Conservation (phyloP, 352 stramenopile species). For the Pseudoperonospora humuli region DNA sequence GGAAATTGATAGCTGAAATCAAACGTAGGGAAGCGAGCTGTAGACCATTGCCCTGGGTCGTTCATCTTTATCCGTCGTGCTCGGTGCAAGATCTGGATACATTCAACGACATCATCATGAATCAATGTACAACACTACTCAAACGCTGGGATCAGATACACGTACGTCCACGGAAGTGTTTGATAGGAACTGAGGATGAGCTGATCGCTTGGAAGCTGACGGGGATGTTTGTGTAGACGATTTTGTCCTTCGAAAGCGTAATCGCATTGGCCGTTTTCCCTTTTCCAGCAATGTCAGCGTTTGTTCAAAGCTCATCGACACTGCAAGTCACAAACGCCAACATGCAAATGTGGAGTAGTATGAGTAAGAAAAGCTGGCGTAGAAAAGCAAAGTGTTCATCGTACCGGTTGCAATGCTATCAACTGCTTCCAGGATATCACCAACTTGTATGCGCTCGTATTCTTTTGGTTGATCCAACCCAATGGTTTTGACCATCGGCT, state of each 20-base stretch:
- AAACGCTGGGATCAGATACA: not conserved
- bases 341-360: not conserved
- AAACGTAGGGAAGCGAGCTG: constrained; percentile 46
- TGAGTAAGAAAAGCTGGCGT: not conserved
- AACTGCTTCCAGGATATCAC: constrained; percentile 64
- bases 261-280: constrained; percentile 46
- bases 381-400: not conserved
- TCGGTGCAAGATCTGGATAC: constrained; percentile 55
- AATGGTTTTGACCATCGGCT: constrained; percentile 38
- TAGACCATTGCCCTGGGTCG: constrained; percentile 58
- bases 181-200: constrained; percentile 16
- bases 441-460: constrained; percentile 38
- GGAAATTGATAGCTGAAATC: constrained; percentile 74
- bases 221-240: constrained; percentile 7
- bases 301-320: constrained; percentile 52
- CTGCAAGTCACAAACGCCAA: constrained; percentile 16
- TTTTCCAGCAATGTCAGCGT: constrained; percentile 44
- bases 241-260: constrained; percentile 46
- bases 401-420: constrained; percentile 64
- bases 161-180: constrained; percentile 32
- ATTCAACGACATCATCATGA: not conserved
- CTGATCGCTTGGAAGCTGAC: constrained; percentile 1
- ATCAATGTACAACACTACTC: not conserved
- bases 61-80: constrained; percentile 55
- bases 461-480: constrained; percentile 21